These are phyloP conservation scores for Thuidium tamariscinum DNA, from an alignment of 225 moss, liverwort and hornwort species.

Conservation along the genomic window DNA sequence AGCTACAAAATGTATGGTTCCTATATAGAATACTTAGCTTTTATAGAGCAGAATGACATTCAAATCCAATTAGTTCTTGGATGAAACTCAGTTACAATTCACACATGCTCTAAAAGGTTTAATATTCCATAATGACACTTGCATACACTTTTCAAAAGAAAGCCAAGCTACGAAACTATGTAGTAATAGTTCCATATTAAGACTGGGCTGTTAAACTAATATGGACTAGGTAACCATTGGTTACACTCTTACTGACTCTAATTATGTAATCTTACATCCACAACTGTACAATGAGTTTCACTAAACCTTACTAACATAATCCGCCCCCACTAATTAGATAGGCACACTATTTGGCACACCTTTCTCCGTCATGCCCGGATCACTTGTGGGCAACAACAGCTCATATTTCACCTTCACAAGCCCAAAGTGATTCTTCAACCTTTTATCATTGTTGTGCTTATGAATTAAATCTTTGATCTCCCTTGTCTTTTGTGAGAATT, in stretches of 20 bases:
- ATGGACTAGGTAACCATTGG: not conserved
- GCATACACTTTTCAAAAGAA: too few species aligned
- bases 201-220: not conserved
- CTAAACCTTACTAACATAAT: not conserved
- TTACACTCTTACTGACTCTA: not conserved
- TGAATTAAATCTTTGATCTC: conserved; percentile 7
- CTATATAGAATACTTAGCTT: not conserved
- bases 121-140: not conserved
- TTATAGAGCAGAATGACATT: not conserved
- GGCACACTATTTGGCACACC: conserved; percentile 51
- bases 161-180: not conserved
- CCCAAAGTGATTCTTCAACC: conserved; percentile 24
- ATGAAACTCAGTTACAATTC: too few species aligned
- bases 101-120: too few species aligned
- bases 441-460: conserved; percentile 1
- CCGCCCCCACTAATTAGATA: not conserved
- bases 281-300: not conserved
- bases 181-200: not conserved
- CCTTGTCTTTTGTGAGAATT: not conserved
- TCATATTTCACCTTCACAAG: conserved; percentile 17
- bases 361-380: conserved; percentile 28
- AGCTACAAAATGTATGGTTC: not conserved
- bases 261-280: not conserved
- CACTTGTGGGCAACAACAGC: conserved; percentile 18
- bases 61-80: not conserved